phyloP scores from a whole-genome alignment of 2,329 filamentous ascomycete genomes.

The Fusarium ambrosium region DNA sequence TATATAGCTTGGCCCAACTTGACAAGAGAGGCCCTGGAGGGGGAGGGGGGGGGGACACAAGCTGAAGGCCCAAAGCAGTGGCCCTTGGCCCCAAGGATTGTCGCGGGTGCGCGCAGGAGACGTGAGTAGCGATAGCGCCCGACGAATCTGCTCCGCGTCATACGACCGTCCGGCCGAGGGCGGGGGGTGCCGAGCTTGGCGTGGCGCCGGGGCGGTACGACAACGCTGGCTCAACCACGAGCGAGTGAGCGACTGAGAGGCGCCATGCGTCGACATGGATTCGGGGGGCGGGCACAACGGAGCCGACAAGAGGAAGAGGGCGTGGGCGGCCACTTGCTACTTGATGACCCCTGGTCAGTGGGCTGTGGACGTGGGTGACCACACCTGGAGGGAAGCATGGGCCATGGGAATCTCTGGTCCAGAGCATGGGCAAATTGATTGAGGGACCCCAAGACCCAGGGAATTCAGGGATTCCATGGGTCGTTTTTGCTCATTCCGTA shows the following conservation, averaged over 20 bases:
- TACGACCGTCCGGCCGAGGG: conserved; percentile 46
- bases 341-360: not conserved
- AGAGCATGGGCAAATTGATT: conserved; percentile 41
- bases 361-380: conserved; percentile 5
- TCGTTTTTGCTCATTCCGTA: conserved; percentile 33
- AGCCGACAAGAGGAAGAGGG: conserved; percentile 9
- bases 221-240: conserved; percentile 5
- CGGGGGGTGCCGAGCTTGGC: conserved; percentile 48
- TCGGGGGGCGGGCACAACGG: conserved; percentile 15
- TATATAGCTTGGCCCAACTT: conserved; percentile 44
- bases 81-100: conserved; percentile 25
- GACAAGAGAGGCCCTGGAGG: conserved; percentile 9
- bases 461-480: conserved; percentile 35
- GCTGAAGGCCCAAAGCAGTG: conserved; percentile 14
- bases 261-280: conserved; percentile 7
- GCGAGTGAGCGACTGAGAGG: not conserved
- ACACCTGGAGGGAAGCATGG: conserved; percentile 9
- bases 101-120: conserved; percentile 14
- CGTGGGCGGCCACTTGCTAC: not conserved
- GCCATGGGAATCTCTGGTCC: conserved; percentile 41
- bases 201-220: conserved; percentile 35
- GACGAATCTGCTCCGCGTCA: conserved; percentile 47
- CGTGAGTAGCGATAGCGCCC: conserved; percentile 44
- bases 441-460: conserved; percentile 6
- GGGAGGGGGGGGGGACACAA: not conserved